Conservation (phyloP, 352 stramenopile genomes). For the Phytophthora agathidicida region DNA sequence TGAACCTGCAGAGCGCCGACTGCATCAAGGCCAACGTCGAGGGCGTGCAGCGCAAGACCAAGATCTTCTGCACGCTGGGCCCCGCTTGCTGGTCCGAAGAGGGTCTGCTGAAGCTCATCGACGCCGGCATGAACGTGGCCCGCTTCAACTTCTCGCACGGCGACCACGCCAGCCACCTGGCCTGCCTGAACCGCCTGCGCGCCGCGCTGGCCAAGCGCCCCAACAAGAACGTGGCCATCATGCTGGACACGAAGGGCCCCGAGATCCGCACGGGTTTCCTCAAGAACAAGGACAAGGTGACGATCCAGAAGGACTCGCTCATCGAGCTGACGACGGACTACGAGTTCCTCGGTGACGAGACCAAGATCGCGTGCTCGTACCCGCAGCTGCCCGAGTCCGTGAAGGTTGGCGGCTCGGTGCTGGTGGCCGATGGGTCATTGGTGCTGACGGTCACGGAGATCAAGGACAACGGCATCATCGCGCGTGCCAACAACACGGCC, state of each 20-base stretch:
- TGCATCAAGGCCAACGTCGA: conserved; percentile 33
- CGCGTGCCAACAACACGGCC: conserved; percentile 73
- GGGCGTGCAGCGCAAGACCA: conserved; percentile 57
- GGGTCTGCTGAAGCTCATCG: conserved; percentile 84
- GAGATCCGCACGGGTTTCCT: conserved; percentile 94
- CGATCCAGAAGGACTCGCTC: conserved; percentile 54
- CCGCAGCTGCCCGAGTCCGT: conserved; percentile 18
- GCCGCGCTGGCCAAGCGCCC: conserved; percentile 59
- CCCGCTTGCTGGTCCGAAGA: conserved; percentile 93
- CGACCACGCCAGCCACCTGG: conserved; percentile 88
- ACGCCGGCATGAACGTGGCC: conserved; percentile 95
- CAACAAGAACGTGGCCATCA: conserved; percentile 85
- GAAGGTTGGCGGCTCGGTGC: conserved; percentile 82
- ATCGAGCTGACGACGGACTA: conserved; percentile 65
- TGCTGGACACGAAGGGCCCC: conserved; percentile 96
- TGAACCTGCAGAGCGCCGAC: conserved; percentile 16
- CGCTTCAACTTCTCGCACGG: conserved; percentile 99
- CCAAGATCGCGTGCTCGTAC: conserved; percentile 21
- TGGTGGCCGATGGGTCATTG: conserved; percentile 95
- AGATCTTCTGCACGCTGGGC: conserved; percentile 90
- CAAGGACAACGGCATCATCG: conserved; percentile 67
- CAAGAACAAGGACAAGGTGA: conserved; percentile 38
- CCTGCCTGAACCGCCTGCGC: conserved; percentile 64
- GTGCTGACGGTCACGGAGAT: conserved; percentile 90
- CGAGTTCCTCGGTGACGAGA: conserved; percentile 24